Percentiles rank a stretch among this genome's conserved stretches.
Evolutionary conservation across 2,329 filamentous ascomycete genomes (phyloP).

Genomic region (Colletotrichum sidae): DNA sequence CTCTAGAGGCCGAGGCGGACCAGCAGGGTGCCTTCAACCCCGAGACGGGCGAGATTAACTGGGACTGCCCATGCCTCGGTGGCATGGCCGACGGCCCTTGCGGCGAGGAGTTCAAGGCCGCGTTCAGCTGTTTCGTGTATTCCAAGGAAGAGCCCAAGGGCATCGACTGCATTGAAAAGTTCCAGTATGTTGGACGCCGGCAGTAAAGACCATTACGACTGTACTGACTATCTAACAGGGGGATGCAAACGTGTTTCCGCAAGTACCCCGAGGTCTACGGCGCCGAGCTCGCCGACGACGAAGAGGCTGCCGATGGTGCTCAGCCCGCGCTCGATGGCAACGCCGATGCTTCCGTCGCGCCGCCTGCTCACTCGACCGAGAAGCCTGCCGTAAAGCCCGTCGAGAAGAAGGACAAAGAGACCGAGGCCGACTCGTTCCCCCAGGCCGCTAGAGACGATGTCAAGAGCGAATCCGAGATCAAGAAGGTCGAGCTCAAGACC

Average conservation of each 20-base stretch:
- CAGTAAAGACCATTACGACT: background rate
- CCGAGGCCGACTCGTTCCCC: slow-evolving; percentile 7
- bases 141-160: slow-evolving; percentile 96
- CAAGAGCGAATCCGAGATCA: slow-evolving; percentile 24
- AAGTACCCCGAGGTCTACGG: slow-evolving; percentile 94
- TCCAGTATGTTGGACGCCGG: slow-evolving; percentile 75
- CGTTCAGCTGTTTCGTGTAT: slow-evolving; percentile 99
- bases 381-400: background rate
- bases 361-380: slow-evolving; percentile 7
- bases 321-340: slow-evolving; percentile 44
- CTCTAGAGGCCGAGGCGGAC: slow-evolving; percentile 82
- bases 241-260: slow-evolving; percentile 98
- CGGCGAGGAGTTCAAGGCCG: slow-evolving; percentile 92
- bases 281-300: slow-evolving; percentile 84
- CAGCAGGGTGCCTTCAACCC: slow-evolving; percentile 97
- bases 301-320: slow-evolving; percentile 53
- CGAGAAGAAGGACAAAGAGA: slow-evolving; percentile 26
- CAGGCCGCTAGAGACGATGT: slow-evolving; percentile 11
- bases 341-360: slow-evolving; percentile 27
- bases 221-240: slow-evolving; percentile 64
- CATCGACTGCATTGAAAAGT: slow-evolving; percentile 97
- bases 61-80: slow-evolving; percentile 97
- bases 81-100: slow-evolving; percentile 98
- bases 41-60: slow-evolving; percentile 99
- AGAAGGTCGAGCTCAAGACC: slow-evolving; percentile 36